Base-by-base conservation (phyloP, 352 stramenopile genomes). In the Peronospora tabacina region DNA sequence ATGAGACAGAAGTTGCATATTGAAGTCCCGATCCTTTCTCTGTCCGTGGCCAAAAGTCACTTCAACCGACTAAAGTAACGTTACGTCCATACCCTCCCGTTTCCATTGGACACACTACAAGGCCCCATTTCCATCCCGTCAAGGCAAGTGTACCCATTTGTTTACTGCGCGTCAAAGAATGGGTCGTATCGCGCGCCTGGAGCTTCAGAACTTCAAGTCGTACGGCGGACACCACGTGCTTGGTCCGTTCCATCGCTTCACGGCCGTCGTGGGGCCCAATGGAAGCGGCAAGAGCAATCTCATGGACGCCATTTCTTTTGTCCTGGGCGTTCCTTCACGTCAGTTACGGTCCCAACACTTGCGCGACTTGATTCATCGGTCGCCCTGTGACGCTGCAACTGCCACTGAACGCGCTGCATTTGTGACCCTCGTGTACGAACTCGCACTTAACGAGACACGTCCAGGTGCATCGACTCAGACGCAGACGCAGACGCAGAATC, bases 121-220 rank as follows among this genome's bases (percentile, higher is more conserved):
- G n/a, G n/a, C n/a, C n/a, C n/a, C n/a, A n/a, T n/a, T n/a, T n/a
- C n/a, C n/a, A n/a, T n/a, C n/a, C n/a, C n/a, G n/a, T n/a, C n/a
- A 26, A 26, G 11, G 10, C 2, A 38, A 38, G 0, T n/a, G 33
- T 38, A 22, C 11, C n/a, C 33, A 22, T n/a, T 38, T 3, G 3
- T 3, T 5, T 6, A 26, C 0, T 3, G 5, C 2, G 22, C 7
- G 22, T 2, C 3, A 2, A 26, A 7, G 5, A 7, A 96, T 96
- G 87, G 86, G 87, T 17, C 75, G 83, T 24, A 94, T 96, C 44
- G 51, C 81, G 77, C 66, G 94, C 34, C 70, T 99, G n/a, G 95
- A 99, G 83, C 66, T 99, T 24, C 89, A 98, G 63, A 98, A 99
- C 74, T 99, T 99, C 88, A 99, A 99, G 72, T 98, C 87, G 6